Conservation (phyloP, 805 yeast species). For the Suhomyces sp. region DNA sequence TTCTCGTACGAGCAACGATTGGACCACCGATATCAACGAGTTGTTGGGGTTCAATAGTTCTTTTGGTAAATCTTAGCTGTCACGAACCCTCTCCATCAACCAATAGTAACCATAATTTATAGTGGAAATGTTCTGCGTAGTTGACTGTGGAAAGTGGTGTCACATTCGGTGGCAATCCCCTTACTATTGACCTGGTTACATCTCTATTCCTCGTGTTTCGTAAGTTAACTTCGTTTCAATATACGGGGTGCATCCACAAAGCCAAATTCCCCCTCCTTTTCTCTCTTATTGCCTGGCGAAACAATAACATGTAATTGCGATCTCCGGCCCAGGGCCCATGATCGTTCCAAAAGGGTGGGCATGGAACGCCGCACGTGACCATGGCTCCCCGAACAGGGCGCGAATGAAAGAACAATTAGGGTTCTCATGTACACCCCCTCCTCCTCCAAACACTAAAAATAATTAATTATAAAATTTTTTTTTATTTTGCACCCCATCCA, state of each 20-base stretch:
- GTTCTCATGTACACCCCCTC: background rate
- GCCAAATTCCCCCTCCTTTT: background rate
- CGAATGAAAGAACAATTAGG: background rate
- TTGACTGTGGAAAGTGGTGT: background rate
- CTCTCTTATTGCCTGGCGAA: background rate
- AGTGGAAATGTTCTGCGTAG: background rate
- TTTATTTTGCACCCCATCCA: background rate
- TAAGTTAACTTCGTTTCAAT: background rate
- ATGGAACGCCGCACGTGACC: background rate
- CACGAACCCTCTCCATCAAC: background rate
- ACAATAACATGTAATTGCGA: background rate
- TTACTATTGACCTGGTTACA: background rate
- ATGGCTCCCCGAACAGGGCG: background rate
- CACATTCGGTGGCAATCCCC: background rate
- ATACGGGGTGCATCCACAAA: background rate
- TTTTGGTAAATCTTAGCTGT: constrained; percentile 32
- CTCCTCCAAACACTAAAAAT: background rate
- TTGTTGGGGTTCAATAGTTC: constrained; percentile 84
- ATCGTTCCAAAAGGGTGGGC: background rate
- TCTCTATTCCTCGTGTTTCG: background rate
- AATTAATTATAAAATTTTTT: background rate
- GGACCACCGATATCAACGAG: constrained; percentile 89
- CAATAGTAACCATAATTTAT: too few species aligned
- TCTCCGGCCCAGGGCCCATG: background rate
- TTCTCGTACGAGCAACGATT: constrained; percentile 77